Conservation (phyloP, 352 stramenopile genomes). For the Pythium vanterpoolii region DNA sequence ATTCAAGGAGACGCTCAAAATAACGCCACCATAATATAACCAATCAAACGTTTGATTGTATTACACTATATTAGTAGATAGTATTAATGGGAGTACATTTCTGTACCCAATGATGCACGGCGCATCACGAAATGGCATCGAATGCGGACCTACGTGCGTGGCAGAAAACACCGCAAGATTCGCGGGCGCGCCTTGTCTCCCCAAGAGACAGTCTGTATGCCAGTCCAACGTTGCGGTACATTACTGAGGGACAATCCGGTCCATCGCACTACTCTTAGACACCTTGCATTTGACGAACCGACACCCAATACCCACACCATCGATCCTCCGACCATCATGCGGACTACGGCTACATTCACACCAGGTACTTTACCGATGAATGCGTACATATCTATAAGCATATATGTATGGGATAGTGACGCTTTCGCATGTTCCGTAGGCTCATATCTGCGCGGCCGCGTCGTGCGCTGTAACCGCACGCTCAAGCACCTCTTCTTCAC, state of each 20-base stretch:
- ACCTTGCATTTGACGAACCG: neutral
- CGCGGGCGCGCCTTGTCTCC: constrained; percentile 5
- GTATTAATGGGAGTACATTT: neutral
- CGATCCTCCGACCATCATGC: neutral
- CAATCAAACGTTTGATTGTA: neutral
- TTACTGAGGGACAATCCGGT: neutral
- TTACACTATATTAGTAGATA: neutral
- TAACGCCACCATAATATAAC: neutral
- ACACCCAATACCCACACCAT: neutral
- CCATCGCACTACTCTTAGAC: too few relatives aligned
- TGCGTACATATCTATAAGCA: too few relatives aligned
- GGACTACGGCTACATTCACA: neutral
- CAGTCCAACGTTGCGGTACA: neutral
- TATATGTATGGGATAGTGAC: neutral
- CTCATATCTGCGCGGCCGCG: constrained; percentile 3
- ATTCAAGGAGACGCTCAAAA: neutral
- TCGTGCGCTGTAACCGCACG: constrained; percentile 28
- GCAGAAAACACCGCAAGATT: constrained; percentile 9
- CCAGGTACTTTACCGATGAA: too few relatives aligned
- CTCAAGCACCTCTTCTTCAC: constrained; percentile 51
- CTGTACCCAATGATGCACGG: constrained; percentile 1
- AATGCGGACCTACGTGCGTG: constrained; percentile 3
- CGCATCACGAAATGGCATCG: constrained; percentile 12
- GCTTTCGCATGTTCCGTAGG: neutral
- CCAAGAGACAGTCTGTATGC: neutral